Conservation (phyloP, 805 yeast genomes). For the Ogataea ramenticola region DNA sequence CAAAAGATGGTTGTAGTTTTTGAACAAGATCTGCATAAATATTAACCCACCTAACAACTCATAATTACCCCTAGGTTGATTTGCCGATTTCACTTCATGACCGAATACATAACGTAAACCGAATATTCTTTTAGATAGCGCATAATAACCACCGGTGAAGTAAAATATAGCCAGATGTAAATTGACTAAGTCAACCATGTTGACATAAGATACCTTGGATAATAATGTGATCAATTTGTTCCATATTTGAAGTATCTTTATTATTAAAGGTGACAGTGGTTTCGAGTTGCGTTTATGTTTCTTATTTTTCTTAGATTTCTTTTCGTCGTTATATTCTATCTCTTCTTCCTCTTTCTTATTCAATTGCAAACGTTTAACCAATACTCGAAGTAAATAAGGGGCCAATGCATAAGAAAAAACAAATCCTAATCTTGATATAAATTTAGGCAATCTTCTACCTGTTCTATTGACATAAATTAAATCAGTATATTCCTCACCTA, state of each 20-base stretch:
- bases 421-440: conserved; percentile 45
- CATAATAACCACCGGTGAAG: conserved; percentile 75
- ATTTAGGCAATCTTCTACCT: conserved; percentile 42
- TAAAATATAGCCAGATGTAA: conserved; percentile 78
- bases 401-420: conserved; percentile 52
- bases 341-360: conserved; percentile 12
- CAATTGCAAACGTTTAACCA: conserved; percentile 9
- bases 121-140: conserved; percentile 64
- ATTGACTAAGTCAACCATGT: conserved; percentile 48
- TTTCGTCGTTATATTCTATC: conserved; percentile 1
- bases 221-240: conserved; percentile 4
- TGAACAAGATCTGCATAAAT: conserved; percentile 43
- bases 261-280: background rate
- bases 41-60: conserved; percentile 66
- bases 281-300: background rate
- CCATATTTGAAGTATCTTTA: background rate
- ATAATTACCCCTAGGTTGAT: conserved; percentile 50
- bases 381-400: conserved; percentile 45
- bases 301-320: background rate
- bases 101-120: conserved; percentile 78
- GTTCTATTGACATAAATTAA: conserved; percentile 51
- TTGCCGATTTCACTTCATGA: conserved; percentile 42
- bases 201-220: conserved; percentile 31
- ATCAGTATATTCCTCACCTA: conserved; percentile 95
- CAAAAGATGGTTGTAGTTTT: conserved; percentile 28